Base-by-base conservation (phyloP, 805 yeast genomes). In the Wickerhamiella sergipiensis region DNA sequence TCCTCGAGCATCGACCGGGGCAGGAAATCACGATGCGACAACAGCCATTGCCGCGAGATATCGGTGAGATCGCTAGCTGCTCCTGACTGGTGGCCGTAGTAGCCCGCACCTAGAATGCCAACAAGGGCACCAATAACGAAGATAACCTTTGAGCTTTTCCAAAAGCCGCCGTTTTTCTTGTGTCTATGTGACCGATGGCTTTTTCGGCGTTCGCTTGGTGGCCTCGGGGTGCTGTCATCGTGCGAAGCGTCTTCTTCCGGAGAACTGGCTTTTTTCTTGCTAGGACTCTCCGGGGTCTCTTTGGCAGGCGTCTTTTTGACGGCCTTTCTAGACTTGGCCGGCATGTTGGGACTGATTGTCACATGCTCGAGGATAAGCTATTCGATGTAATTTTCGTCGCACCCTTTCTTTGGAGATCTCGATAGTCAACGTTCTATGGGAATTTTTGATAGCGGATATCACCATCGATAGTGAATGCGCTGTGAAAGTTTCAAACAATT, bases 91-190 rank as follows among this genome's bases (percentile, higher is more conserved):
- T 17, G 67, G 4, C 83, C 83, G 54, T 82, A 73, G 57, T 83
- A 77, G 31, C 78, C 70, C 0, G 96, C 88, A 2, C 77, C 57
- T 0, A 74, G 46, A 1, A 86, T 67, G 15, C 96, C 96, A 13
- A 85, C 54, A 1, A 85, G 45, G 0, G 94, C 79, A 45, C 96
- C 96, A 40, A 85, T 62, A 0, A 82, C 56, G 57, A 85, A 83
- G 8, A 79, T 71, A 19, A 79, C 71, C 49, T 85, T 66, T 4
- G 40, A 36, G 40, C 40, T 36, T 36, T 13, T 15, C 40, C 40
- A 36, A 17, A 36, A 36, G 10, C 33, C 15, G 3, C 33, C 15
- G 12, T 29, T 29, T 12, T 29, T 29, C 15, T 29, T 29, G 4
- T 6, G 33, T 12, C 15, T 8, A 12, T 7, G 33, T 12, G 33